Conservation (phyloP, 2,329 filamentous ascomycete species). For the Talaromyces sp. region DNA sequence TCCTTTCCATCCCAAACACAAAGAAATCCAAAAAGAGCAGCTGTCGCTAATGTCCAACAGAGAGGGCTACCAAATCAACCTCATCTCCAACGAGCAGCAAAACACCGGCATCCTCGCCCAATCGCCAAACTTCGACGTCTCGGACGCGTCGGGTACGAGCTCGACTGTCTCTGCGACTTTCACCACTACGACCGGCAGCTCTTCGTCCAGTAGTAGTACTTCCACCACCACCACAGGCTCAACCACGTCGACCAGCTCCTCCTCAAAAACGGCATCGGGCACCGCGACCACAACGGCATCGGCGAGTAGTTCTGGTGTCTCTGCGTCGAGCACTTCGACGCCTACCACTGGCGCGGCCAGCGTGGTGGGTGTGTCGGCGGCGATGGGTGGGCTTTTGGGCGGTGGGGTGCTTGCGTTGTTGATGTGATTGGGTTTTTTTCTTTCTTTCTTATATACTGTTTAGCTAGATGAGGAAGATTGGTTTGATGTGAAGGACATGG, state of each 20-base stretch:
- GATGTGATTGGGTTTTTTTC: background rate
- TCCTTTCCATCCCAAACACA: background rate
- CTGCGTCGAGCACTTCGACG: constrained; percentile 15
- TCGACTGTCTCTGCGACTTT: constrained; percentile 16
- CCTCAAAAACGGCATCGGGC: constrained; percentile 10
- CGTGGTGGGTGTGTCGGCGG: constrained; percentile 20
- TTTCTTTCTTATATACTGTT: background rate
- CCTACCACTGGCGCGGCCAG: constrained; percentile 22
- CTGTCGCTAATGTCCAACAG: constrained; percentile 12
- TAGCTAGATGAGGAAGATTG: background rate
- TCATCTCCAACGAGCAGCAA: constrained; percentile 25
- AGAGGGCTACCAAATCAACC: constrained; percentile 39
- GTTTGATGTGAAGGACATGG: background rate
- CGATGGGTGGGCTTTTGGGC: constrained; percentile 18
- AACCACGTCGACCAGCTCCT: constrained; percentile 14
- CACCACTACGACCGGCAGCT: constrained; percentile 12
- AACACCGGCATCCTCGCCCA: constrained; percentile 41
- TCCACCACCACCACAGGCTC: constrained; percentile 9
- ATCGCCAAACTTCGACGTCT: constrained; percentile 30
- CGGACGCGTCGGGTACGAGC: constrained; percentile 2
- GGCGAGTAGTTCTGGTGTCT: constrained; percentile 1
- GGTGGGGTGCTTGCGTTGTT: constrained; percentile 7
- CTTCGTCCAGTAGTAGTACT: constrained; percentile 12
- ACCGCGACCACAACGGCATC: constrained; percentile 17
- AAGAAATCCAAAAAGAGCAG: constrained; percentile 7